phyloP scores from a whole-genome alignment of 2,329 filamentous ascomycete species.

The Cladosporium phlei region DNA sequence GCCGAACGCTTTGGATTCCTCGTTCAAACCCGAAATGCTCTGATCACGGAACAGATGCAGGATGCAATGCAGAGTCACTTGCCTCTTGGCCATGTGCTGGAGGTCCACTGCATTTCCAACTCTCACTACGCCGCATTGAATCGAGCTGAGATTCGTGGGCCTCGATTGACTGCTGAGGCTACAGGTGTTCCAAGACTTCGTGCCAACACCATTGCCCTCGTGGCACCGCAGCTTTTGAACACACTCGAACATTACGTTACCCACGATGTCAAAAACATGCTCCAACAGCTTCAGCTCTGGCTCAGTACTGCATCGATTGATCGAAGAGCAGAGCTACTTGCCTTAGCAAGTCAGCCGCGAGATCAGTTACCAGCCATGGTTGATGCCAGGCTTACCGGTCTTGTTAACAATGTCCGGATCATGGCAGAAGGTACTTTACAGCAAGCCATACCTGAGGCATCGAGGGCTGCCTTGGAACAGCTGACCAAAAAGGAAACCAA shows the following conservation, averaged over 20 bases:
- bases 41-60: constrained; percentile 12
- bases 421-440: constrained; percentile 9
- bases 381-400: background rate
- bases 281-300: constrained; percentile 18
- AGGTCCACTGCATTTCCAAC: constrained; percentile 24
- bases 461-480: constrained; percentile 1
- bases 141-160: background rate
- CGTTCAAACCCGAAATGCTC: constrained; percentile 19
- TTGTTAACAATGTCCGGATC: constrained; percentile 2
- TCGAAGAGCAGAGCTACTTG: constrained; percentile 3
- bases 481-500: constrained; percentile 8
- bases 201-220: constrained; percentile 4
- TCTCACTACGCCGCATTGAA: constrained; percentile 23
- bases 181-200: constrained; percentile 25
- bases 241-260: constrained; percentile 15
- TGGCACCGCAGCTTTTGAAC: constrained; percentile 14
- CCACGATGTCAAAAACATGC: constrained; percentile 15
- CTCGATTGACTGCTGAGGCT: constrained; percentile 7
- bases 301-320: constrained; percentile 2
- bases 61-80: constrained; percentile 13
- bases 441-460: background rate
- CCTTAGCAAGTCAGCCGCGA: background rate
- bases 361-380: background rate
- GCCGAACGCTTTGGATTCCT: constrained; percentile 13
- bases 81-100: constrained; percentile 8